These are phyloP conservation scores for Trichoderma atrobrunneum DNA, from an alignment of 2,329 filamentous ascomycete genomes.

Conservation along the genomic window DNA sequence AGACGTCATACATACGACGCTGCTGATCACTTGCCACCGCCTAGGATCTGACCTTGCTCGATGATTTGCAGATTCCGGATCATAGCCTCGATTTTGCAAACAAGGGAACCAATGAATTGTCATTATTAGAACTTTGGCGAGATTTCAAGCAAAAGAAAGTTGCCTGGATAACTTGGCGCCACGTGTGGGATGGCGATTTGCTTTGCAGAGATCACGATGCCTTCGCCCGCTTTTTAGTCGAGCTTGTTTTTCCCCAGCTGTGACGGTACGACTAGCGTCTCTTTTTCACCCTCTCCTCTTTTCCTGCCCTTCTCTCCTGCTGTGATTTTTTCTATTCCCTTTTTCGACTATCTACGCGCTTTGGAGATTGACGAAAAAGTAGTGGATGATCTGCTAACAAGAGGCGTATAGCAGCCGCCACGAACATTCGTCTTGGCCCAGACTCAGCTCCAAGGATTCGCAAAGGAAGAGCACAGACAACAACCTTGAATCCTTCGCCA, in stretches of 20 bases:
- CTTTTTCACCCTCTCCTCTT: background rate
- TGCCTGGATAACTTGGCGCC: background rate
- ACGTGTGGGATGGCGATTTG: conserved; percentile 2
- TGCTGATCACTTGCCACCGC: background rate
- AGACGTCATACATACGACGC: conserved; percentile 8
- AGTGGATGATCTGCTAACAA: background rate
- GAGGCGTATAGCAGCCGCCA: background rate
- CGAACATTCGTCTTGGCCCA: background rate
- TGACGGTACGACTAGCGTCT: background rate
- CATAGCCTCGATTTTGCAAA: background rate
- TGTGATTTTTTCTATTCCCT: background rate
- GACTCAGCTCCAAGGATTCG: background rate
- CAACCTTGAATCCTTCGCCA: background rate
- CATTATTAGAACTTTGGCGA: background rate
- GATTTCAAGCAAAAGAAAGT: background rate
- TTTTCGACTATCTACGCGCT: background rate
- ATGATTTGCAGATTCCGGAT: background rate
- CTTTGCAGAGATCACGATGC: background rate
- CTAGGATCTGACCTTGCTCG: background rate
- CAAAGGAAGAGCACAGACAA: background rate
- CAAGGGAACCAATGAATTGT: background rate
- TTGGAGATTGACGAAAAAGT: background rate
- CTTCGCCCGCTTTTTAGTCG: background rate
- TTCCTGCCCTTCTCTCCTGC: background rate
- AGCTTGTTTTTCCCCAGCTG: background rate